A percentile compares a stretch with the other conserved stretches of the same genome.
These are phyloP conservation scores for Solidago caesia DNA, from an alignment of 129 eudicot species.

Conservation along the genomic window DNA sequence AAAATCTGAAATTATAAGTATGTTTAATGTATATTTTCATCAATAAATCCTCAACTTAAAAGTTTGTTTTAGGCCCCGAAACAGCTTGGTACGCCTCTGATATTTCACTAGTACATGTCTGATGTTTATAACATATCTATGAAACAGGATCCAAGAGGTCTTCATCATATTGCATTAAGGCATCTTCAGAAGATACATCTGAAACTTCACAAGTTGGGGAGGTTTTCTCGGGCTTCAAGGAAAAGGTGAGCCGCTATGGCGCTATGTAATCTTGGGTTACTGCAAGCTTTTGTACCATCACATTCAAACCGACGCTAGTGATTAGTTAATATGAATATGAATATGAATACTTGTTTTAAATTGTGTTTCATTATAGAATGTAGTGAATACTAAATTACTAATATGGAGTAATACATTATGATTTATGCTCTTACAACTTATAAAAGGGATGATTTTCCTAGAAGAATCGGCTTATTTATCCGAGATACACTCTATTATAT, in stretches of 20 bases:
- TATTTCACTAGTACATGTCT: not conserved
- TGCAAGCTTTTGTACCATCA: not conserved
- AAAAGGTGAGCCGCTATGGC: constrained; percentile 27
- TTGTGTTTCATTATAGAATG: not conserved
- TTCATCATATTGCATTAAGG: constrained; percentile 30
- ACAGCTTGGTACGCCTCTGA: no score
- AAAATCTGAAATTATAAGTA: no score
- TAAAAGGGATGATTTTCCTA: not conserved
- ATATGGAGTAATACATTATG: not conserved
- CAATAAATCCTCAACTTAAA: no score
- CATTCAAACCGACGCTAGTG: not conserved
- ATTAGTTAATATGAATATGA: not conserved
- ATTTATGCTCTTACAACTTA: not conserved
- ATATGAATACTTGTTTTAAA: not conserved
- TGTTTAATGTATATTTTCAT: no score
- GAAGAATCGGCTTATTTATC: not conserved
- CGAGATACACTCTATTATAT: not conserved
- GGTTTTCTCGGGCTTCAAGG: constrained; percentile 33
- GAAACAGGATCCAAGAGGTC: constrained; percentile 39
- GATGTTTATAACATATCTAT: constrained; percentile 2
- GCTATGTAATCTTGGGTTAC: no score
- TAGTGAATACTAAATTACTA: not conserved
- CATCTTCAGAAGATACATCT: constrained; percentile 39
- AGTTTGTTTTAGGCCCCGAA: no score
- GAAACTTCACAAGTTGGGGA: constrained; percentile 35